phyloP scores from a whole-genome alignment of 768 basidiomycete species.

The Suillus discolor region DNA sequence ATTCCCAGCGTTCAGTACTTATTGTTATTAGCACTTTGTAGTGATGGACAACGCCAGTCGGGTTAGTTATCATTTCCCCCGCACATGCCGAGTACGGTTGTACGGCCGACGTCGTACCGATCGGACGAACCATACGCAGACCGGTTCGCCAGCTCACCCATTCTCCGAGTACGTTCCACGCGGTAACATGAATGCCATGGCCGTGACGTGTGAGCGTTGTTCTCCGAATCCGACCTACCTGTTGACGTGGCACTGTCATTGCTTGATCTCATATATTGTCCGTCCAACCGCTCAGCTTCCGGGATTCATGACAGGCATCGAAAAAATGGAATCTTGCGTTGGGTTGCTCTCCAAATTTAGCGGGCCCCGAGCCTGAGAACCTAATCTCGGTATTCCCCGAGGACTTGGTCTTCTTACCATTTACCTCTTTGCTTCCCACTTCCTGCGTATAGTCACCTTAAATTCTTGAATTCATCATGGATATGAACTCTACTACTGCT shows the following conservation, averaged over 20 bases:
- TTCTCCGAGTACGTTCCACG: slow-evolving; percentile 13
- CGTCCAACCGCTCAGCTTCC: too few relatives aligned
- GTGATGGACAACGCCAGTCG: background rate
- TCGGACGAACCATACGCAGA: background rate
- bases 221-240: slow-evolving; percentile 31
- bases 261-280: background rate
- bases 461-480: slow-evolving; percentile 1
- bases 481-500: slow-evolving; percentile 16
- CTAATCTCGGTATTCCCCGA: background rate
- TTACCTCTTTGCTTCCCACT: background rate
- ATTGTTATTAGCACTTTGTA: background rate
- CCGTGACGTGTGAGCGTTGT: slow-evolving; percentile 35
- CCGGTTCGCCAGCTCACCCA: slow-evolving; percentile 13
- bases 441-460: background rate
- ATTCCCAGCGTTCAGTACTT: background rate
- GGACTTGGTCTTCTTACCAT: background rate
- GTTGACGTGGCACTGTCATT: background rate
- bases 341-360: background rate
- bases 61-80: background rate
- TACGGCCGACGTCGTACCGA: background rate
- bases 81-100: background rate
- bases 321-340: too few relatives aligned
- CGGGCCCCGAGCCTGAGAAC: background rate
- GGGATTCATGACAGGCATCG: too few relatives aligned
- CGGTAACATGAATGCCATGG: background rate